Percentiles rank a stretch among this genome's conserved stretches.
Conservation (phyloP, 2,329 filamentous ascomycete genomes). For the Drechslerella coelobrocha region DNA sequence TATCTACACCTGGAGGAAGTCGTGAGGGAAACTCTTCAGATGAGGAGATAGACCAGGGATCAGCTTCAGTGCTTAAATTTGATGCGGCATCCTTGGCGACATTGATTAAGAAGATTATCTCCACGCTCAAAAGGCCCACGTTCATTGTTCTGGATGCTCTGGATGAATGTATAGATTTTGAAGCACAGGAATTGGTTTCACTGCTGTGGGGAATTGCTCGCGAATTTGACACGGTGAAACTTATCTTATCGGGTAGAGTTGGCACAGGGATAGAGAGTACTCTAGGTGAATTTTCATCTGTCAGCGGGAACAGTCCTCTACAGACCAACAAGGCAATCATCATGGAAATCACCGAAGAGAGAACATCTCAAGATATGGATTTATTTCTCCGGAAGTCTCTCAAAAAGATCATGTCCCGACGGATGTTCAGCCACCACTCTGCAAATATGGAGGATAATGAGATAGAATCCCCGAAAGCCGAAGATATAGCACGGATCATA, state of each 20-base stretch:
- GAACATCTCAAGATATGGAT: conserved; percentile 36
- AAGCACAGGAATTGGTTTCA: conserved; percentile 12
- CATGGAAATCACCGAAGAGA: conserved; percentile 37
- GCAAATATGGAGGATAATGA: conserved; percentile 1
- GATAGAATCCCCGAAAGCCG: background rate
- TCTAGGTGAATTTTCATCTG: background rate
- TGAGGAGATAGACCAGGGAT: conserved; percentile 4
- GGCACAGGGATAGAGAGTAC: conserved; percentile 17
- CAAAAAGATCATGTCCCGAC: conserved; percentile 31
- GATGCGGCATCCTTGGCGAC: conserved; percentile 25
- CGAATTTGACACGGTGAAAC: conserved; percentile 3
- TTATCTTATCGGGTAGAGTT: conserved; percentile 38
- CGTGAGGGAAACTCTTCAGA: no score
- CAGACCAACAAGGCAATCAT: conserved; percentile 18
- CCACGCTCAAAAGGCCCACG: conserved; percentile 18
- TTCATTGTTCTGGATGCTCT: conserved; percentile 33
- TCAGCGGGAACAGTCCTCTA: conserved; percentile 4
- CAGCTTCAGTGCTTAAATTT: conserved; percentile 4
- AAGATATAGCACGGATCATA: conserved; percentile 13
- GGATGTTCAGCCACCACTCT: background rate
- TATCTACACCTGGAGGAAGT: no score
- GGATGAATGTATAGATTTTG: conserved; percentile 40
- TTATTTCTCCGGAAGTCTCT: conserved; percentile 31
- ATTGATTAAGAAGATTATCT: conserved; percentile 15
- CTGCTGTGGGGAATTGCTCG: conserved; percentile 23